Percentiles rank a stretch among this genome's conserved stretches.
phyloP scores from a whole-genome alignment of 1,284 basidiomycete species.

The Apiotrichum sp. region DNA sequence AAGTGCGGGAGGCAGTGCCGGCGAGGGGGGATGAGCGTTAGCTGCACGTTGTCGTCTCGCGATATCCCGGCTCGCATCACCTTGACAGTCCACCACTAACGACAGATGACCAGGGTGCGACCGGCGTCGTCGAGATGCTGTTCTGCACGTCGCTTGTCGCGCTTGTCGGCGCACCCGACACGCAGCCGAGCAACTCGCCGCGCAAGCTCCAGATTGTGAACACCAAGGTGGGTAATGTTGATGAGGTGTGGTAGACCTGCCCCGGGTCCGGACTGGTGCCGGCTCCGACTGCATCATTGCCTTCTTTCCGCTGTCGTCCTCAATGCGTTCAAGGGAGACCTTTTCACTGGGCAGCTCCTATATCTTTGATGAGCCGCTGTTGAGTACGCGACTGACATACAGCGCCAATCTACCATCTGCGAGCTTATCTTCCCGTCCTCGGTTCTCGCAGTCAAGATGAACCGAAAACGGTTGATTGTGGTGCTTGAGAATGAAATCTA shows the following conservation, averaged over 20 bases:
- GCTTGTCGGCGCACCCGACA: constrained; percentile 85
- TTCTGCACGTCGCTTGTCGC: constrained; percentile 98
- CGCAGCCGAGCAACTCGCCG: constrained; percentile 72
- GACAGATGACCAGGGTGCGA: constrained; percentile 70
- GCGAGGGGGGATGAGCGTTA: neutral
- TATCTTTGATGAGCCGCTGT: too few species aligned
- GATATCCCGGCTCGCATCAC: neutral
- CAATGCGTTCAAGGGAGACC: too few species aligned
- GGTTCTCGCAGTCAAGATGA: constrained; percentile 92
- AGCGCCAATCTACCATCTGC: constrained; percentile 98
- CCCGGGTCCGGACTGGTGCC: too few species aligned
- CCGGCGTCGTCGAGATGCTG: constrained; percentile 96
- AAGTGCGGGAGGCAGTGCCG: neutral
- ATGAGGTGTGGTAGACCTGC: neutral
- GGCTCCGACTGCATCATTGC: too few species aligned
- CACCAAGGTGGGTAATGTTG: constrained; percentile 64
- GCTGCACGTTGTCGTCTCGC: neutral
- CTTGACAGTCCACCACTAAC: neutral
- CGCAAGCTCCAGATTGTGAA: constrained; percentile 95
- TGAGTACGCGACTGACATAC: constrained; percentile 1
- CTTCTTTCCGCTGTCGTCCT: too few species aligned
- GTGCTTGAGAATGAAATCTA: constrained; percentile 95
- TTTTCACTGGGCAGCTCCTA: too few species aligned
- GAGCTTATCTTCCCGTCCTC: constrained; percentile 95
- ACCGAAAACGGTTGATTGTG: constrained; percentile 91